Conservation (phyloP, 2,329 filamentous ascomycete genomes). For the Coniochaeta sp. region DNA sequence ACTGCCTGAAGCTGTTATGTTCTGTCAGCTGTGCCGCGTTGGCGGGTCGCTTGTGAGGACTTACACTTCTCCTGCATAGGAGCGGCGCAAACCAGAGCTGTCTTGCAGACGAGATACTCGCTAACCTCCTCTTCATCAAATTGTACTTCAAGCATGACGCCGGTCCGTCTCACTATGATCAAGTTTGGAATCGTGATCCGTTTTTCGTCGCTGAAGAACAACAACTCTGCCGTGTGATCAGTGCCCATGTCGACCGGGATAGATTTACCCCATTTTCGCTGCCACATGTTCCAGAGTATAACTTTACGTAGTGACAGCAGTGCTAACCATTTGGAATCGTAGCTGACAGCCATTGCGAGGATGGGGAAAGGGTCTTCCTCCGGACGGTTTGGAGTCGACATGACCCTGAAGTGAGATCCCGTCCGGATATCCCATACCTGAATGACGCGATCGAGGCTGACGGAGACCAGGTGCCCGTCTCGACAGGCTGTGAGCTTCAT, state of each 20-base stretch:
- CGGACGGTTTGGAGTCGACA: slow-evolving; percentile 27
- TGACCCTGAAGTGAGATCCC: slow-evolving; percentile 31
- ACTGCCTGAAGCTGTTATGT: slow-evolving; percentile 9
- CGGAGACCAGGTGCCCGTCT: slow-evolving; percentile 59
- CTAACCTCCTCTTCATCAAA: slow-evolving; percentile 32
- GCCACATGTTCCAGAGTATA: slow-evolving; percentile 54
- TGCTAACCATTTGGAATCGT: slow-evolving; percentile 57
- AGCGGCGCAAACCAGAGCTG: slow-evolving; percentile 41
- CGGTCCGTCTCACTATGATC: slow-evolving; percentile 57
- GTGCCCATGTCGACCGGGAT: slow-evolving; percentile 47
- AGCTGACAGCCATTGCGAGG: slow-evolving; percentile 56
- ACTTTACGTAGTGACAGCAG: slow-evolving; percentile 53
- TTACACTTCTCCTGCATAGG: slow-evolving; percentile 37
- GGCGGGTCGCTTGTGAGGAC: slow-evolving; percentile 5
- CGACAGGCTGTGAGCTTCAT: slow-evolving; percentile 54
- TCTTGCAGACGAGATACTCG: slow-evolving; percentile 43
- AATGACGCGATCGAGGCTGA: slow-evolving; percentile 63
- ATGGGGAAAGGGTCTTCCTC: slow-evolving; percentile 47
- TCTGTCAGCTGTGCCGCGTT: slow-evolving; percentile 1
- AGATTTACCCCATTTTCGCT: slow-evolving; percentile 48
- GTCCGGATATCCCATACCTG: slow-evolving; percentile 57
- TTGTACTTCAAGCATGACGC: slow-evolving; percentile 51
- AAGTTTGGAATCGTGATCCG: slow-evolving; percentile 35
- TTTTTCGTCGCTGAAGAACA: slow-evolving; percentile 49
- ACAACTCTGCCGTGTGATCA: slow-evolving; percentile 51